Evolutionary conservation across 2,329 filamentous ascomycete species (phyloP), one percentile per base, ranked within the genome.

Genomic region (Fusarium odoratissimum): DNA sequence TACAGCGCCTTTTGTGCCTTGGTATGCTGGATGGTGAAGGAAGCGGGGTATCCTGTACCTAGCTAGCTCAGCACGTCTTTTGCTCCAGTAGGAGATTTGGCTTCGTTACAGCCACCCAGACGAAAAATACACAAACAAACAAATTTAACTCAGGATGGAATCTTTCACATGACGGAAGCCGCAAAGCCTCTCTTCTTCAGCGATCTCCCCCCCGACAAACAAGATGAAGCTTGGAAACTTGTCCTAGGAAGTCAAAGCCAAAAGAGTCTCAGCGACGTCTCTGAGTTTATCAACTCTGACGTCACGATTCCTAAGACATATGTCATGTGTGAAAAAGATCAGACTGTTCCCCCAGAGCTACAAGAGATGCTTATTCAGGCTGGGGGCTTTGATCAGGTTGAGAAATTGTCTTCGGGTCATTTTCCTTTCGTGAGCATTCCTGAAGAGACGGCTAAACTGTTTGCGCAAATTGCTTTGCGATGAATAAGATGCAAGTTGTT

Each of bases 341-440:
- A 49, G 0, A 21, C 21, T 3, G 25, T 58, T 11, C n/a, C 49
- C 2, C 42, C n/a, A 0, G 3, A 12, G 4, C 6, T 28, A 0
- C 63, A 65, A 1, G 60, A 58, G 7, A 45, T 49, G 10, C 2
- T 28, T 4, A 21, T 65, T 0, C 42, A 58, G 0, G 16, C n/a
- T 8, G 60, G 60, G 0, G 42, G 42, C 0, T 66, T 66, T 2
- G 19, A 31, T 0, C 49, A 30, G 6, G 60, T 65, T 2, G 63
- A 66, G 30, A 49, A 33, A 23, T 10, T 58, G 3, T 11, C 60
- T 0, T 65, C 63, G 0, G 63, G 63, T 0, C 49, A 66, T 49
- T 66, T 65, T 0, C 63, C 60, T 0, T 66, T 66, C 11, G 9
- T 65, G 0, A 66, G 60, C 5, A 66, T 65, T 1, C 60, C 60